Percentiles rank a stretch among this genome's conserved stretches.
phyloP scores from a whole-genome alignment of 1,284 basidiomycete species.

The Cystobasidium sp. region DNA sequence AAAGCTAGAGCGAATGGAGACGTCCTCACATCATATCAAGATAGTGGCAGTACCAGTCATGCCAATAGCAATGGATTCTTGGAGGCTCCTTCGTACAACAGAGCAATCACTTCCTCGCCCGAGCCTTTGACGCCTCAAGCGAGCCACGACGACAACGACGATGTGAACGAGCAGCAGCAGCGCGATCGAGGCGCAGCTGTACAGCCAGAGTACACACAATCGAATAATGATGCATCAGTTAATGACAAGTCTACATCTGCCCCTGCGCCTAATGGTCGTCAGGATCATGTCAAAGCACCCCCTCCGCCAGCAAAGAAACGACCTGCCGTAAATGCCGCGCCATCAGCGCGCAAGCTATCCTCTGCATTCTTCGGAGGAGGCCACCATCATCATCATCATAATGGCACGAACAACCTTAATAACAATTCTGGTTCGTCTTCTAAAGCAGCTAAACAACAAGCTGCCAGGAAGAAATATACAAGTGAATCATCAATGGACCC shows the following conservation, averaged over 20 bases:
- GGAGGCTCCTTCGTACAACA: background rate
- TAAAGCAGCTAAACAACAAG: constrained; percentile 12
- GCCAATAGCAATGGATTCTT: constrained; percentile 20
- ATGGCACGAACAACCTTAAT: no score
- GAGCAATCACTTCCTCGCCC: constrained; percentile 27
- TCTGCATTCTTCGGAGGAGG: constrained; percentile 19
- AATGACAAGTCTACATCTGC: background rate
- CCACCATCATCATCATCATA: no score
- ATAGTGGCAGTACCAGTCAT: background rate
- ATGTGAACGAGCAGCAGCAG: background rate
- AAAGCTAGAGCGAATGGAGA: constrained; percentile 15
- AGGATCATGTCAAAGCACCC: background rate
- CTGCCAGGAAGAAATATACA: constrained; percentile 25
- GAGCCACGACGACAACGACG: background rate
- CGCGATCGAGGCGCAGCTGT: background rate
- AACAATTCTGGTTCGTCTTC: background rate
- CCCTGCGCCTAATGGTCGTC: background rate
- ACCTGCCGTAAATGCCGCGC: background rate
- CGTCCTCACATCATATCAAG: background rate
- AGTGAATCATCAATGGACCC: constrained; percentile 32
- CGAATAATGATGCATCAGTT: background rate
- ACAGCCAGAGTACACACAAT: background rate
- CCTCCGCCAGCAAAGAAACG: constrained; percentile 9
- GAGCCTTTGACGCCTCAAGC: constrained; percentile 24
- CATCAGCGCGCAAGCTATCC: constrained; percentile 29